Evolutionary conservation across 176 grass and related monocot species (phyloP), one percentile per base, ranked within the genome.

Genomic region (Lolium multiflorum): DNA sequence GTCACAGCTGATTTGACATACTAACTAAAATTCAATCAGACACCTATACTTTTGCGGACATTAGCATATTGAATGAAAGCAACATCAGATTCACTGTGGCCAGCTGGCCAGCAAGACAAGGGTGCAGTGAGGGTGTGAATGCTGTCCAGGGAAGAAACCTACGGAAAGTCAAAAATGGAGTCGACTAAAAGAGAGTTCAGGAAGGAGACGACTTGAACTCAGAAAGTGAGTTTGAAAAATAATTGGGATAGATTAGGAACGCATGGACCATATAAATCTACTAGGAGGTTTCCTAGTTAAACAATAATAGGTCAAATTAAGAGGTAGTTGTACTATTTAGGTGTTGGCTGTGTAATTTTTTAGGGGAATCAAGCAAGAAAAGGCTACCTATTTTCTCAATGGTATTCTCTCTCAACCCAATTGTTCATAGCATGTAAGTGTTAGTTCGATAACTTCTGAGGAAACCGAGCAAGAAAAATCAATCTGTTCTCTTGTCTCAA

Each of bases 1-100:
- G 20, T 43, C 55, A 25, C 12, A 61, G 55, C 20, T 61, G 55
- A 79, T 20, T 77, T 61, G 55, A 60, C 35, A 43, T 35, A 55
- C 55, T 78, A 78, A 78, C 55, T 22, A 78, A 20, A 31, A 78
- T 78, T 59, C 11, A 78, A 78, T 78, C 76, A 78, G 54, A 59
- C 54, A 21, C 37, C 20, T 78, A 58, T 59, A 58, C 31, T 17
- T 48, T 51, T 17, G 71, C 14, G 46, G 46, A 74, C 46, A 74
- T 74, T 28, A 74, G 48, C 13, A 51, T 74, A 49, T 17, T 74
- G 71, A 46, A 74, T 74, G 21, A 74, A 74, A 74, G 46, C 71
- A 74, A 49, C 22, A 74, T 74, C 7, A 74, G 46, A 74, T 51
- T 46, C 47, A 51, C 16, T 74, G 71, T 3, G 14, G 62, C 0